Conservation (phyloP, 345 rosid species). For the Eucalyptus victrix region DNA sequence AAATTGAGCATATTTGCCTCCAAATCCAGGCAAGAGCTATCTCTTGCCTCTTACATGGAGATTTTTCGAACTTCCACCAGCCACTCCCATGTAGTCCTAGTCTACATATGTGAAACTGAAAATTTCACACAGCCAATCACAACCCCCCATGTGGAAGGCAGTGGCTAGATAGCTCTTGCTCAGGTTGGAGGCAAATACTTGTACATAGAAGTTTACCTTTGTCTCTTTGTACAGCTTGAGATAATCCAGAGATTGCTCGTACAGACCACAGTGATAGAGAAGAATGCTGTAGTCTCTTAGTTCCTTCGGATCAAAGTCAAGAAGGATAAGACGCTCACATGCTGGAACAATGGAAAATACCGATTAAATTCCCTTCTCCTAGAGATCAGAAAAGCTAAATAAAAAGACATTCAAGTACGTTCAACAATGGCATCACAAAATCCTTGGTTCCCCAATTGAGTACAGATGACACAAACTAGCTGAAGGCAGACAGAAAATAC, state of each 20-base stretch:
- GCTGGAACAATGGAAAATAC: slow-evolving; percentile 15
- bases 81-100: background rate
- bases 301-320: slow-evolving; percentile 35
- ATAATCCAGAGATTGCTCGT: slow-evolving; percentile 32
- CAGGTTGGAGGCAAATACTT: background rate
- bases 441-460: background rate
- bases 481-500: background rate
- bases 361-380: background rate
- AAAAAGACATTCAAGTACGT: background rate
- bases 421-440: background rate
- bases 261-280: slow-evolving; percentile 57
- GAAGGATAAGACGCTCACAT: slow-evolving; percentile 54
- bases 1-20: background rate
- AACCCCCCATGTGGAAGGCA: background rate
- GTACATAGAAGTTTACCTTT: slow-evolving; percentile 13
- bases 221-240: slow-evolving; percentile 24
- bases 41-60: background rate
- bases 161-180: background rate
- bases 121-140: background rate
- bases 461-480: background rate
- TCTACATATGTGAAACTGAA: background rate
- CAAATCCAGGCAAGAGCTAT: background rate
- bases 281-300: slow-evolving; percentile 58
- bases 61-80: background rate
- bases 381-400: background rate